Conservation (phyloP, 805 yeast genomes). For the Maudiozyma serrabonitensis region DNA sequence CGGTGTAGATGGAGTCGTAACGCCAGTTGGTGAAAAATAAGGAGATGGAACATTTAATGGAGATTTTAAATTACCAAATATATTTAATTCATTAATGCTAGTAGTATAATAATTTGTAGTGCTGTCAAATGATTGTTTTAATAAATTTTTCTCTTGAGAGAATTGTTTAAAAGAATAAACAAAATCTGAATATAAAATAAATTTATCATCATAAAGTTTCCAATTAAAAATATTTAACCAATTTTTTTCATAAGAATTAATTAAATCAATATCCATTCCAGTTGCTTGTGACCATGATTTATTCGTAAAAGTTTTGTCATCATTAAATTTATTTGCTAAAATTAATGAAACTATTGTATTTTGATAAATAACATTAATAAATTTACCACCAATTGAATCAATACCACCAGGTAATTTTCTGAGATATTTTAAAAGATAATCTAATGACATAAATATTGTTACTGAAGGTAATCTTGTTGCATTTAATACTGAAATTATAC, state of each 20-base stretch:
- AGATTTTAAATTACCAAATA: background rate
- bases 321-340: constrained; percentile 87
- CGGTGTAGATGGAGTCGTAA: constrained; percentile 9
- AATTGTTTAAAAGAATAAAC: constrained; percentile 17
- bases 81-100: background rate
- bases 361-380: constrained; percentile 38
- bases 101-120: background rate
- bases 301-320: constrained; percentile 92
- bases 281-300: constrained; percentile 96
- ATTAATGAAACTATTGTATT: constrained; percentile 60
- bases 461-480: constrained; percentile 85
- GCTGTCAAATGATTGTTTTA: background rate
- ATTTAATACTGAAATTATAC: constrained; percentile 57
- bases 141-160: constrained; percentile 6
- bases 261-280: constrained; percentile 50
- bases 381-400: constrained; percentile 22
- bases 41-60: constrained; percentile 3
- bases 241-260: constrained; percentile 58
- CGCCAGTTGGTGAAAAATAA: constrained; percentile 1
- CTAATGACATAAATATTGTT: constrained; percentile 70
- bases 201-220: constrained; percentile 39
- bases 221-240: constrained; percentile 60
- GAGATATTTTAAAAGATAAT: constrained; percentile 61
- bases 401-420: constrained; percentile 30
- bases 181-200: constrained; percentile 19